These are phyloP conservation scores for Pichia sp. DNA, from an alignment of 1,139 yeast genomes.

Conservation along the genomic window DNA sequence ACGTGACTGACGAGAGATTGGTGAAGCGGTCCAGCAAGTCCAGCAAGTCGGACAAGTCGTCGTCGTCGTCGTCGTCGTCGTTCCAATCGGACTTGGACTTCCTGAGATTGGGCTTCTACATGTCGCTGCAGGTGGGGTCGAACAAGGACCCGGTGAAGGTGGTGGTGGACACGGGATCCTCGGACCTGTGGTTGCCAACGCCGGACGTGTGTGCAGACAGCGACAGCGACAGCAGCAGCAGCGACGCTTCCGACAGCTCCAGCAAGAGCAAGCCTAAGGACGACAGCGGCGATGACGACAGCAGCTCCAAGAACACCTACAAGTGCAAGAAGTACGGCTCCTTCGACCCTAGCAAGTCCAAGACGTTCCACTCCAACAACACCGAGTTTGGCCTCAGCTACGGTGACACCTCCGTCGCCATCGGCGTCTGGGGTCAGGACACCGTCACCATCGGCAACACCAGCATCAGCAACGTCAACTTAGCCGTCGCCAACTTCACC, in stretches of 20 bases:
- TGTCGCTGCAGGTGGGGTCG: constrained; percentile 47
- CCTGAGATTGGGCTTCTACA: constrained; percentile 16
- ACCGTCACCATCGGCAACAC: constrained; percentile 38
- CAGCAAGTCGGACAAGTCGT: too few species aligned
- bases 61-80: too few species aligned
- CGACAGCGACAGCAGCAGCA: neutral
- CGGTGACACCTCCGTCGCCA: constrained; percentile 54
- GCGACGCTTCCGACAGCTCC: neutral
- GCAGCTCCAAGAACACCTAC: neutral
- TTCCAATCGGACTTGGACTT: constrained; percentile 21
- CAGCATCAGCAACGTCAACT: constrained; percentile 39
- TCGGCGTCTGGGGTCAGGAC: constrained; percentile 60
- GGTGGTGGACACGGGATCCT: constrained; percentile 58
- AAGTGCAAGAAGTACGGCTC: neutral
- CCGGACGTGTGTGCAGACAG: constrained; percentile 1
- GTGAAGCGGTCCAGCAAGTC: neutral
- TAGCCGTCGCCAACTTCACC: constrained; percentile 51
- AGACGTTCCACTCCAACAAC: constrained; percentile 43
- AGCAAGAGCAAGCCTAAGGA: neutral
- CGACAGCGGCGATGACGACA: neutral
- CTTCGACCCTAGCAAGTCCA: constrained; percentile 34
- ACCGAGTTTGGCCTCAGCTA: constrained; percentile 47
- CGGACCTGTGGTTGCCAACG: constrained; percentile 53
- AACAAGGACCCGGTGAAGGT: constrained; percentile 46
- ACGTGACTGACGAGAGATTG: neutral